Evolutionary conservation across 1,139 yeast species (phyloP).

Genomic region (Magnusiomyces magnusii): DNA sequence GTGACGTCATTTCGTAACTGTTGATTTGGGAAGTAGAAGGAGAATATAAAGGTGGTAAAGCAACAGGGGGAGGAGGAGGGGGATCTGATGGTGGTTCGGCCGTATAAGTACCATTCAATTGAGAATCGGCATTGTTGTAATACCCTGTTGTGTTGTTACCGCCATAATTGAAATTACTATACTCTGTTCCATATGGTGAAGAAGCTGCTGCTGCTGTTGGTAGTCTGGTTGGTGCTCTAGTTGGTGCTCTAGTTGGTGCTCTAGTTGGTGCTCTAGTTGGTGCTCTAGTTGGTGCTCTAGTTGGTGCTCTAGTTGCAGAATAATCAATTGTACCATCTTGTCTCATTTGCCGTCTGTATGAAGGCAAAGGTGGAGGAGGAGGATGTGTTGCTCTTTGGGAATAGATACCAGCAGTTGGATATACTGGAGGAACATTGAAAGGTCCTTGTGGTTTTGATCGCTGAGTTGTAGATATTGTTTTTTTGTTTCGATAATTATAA

Average conservation of each 20-base stretch:
- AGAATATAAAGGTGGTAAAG: too few species aligned
- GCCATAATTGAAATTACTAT: not conserved
- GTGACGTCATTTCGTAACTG: not conserved
- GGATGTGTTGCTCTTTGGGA: conserved; percentile 22
- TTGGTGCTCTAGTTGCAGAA: too few species aligned
- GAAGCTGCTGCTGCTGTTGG: not conserved
- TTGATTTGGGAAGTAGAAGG: too few species aligned
- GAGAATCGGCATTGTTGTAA: not conserved
- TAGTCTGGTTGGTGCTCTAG: too few species aligned
- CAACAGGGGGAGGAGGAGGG: too few species aligned
- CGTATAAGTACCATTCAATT: not conserved
- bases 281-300: too few species aligned
- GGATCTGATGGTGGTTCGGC: not conserved
- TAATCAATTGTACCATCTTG: too few species aligned
- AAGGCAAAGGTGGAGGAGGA: not conserved
- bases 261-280: too few species aligned
- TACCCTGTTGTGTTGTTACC: not conserved
- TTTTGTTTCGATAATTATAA: not conserved
- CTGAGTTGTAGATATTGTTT: not conserved
- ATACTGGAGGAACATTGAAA: conserved; percentile 31
- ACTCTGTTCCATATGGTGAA: not conserved
- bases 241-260: too few species aligned
- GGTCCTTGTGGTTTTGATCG: conserved; percentile 21
- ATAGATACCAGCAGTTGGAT: conserved; percentile 33
- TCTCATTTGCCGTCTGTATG: not conserved